These are phyloP conservation scores for Phytopythium sindhum DNA, from an alignment of 352 stramenopile species.

Conservation along the genomic window DNA sequence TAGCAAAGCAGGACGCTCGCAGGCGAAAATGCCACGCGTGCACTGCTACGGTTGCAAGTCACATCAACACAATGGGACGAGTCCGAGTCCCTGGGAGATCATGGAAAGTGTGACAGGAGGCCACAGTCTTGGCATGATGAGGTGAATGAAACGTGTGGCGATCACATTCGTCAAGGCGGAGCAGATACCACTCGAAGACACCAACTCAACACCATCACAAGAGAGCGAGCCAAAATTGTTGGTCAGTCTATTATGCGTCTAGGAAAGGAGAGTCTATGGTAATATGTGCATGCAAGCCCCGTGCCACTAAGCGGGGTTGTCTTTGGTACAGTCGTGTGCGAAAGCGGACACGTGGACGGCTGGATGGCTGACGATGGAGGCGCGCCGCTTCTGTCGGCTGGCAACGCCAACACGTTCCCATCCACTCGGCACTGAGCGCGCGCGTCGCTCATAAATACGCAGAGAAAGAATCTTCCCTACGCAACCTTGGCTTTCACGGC, in stretches of 20 bases:
- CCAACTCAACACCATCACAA: background rate
- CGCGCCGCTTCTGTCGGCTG: background rate
- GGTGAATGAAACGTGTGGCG: too few species aligned
- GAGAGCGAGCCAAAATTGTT: background rate
- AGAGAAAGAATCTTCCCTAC: background rate
- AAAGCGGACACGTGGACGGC: background rate
- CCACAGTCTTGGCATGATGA: too few species aligned
- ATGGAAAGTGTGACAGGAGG: too few species aligned
- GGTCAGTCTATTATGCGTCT: background rate
- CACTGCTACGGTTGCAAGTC: too few species aligned
- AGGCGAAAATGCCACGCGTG: too few species aligned
- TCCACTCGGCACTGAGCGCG: background rate
- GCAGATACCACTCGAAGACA: background rate
- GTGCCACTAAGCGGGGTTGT: background rate
- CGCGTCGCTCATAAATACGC: constrained; percentile 8
- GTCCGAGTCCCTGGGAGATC: too few species aligned
- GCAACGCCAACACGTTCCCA: background rate
- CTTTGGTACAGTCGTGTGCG: constrained; percentile 1
- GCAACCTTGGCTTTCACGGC: background rate
- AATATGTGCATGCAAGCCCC: background rate
- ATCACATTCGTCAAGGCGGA: too few species aligned
- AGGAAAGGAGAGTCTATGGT: background rate
- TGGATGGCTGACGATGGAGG: background rate
- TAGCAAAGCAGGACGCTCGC: too few species aligned
- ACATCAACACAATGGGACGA: too few species aligned